phyloP scores from a whole-genome alignment of 331 rosid genomes.

The Malus hybrid region DNA sequence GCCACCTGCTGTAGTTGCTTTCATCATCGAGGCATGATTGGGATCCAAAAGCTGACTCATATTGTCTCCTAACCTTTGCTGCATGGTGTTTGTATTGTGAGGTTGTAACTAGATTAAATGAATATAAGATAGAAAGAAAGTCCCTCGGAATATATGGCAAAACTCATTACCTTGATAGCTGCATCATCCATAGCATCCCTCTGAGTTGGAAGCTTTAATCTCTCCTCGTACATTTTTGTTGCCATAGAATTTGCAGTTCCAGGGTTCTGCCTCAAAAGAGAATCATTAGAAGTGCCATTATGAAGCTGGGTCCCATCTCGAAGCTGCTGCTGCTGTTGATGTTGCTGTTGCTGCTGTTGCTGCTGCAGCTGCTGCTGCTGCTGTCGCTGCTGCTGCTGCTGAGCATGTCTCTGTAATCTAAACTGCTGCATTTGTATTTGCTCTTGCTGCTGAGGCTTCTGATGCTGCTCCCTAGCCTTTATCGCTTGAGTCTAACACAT shows the following conservation, averaged over 20 bases:
- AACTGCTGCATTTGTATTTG: slow-evolving; percentile 42
- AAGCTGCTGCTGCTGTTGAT: slow-evolving; percentile 18
- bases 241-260: slow-evolving; percentile 36
- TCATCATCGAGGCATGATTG: slow-evolving; percentile 32
- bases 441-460: slow-evolving; percentile 37
- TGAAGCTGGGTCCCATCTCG: slow-evolving; percentile 30
- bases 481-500: slow-evolving; percentile 35
- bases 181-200: slow-evolving; percentile 44
- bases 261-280: slow-evolving; percentile 36
- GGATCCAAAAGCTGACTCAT: slow-evolving; percentile 38
- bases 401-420: slow-evolving; percentile 20
- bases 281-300: slow-evolving; percentile 24
- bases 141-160: slow-evolving; percentile 4
- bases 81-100: slow-evolving; percentile 21
- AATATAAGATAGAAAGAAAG: slow-evolving; percentile 1
- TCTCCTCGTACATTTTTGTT: slow-evolving; percentile 37
- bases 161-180: slow-evolving; percentile 32
- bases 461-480: slow-evolving; percentile 45
- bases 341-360: neutral
- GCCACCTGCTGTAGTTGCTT: slow-evolving; percentile 37
- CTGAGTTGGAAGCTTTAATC: slow-evolving; percentile 36
- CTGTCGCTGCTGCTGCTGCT: too few species aligned
- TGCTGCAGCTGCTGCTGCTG: too few species aligned
- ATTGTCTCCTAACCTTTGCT: slow-evolving; percentile 43
- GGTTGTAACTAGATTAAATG: slow-evolving; percentile 6